Base-by-base conservation (phyloP, 1,284 basidiomycete species). In the Schizophyllum commune region DNA sequence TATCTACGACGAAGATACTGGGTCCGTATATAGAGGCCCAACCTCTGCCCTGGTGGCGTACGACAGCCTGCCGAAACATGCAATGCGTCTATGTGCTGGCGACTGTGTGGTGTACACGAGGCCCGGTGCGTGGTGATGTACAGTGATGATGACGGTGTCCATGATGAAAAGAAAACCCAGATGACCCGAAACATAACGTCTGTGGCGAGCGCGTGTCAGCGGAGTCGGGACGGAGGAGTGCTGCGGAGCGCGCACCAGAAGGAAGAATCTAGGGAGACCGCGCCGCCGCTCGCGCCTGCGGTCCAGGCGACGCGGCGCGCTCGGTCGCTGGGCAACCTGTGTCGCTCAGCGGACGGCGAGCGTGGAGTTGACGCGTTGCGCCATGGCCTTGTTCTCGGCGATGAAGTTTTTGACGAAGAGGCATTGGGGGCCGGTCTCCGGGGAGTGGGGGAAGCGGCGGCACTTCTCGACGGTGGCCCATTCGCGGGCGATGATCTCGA, bases 381-480 rank as follows among this genome's bases (percentile, higher is more conserved):
- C 39, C 39, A 47, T 47, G 17, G 39, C 39, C 39, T 47, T 47
- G 39, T 61, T 61, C 62, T 65, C 57, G 58, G 65, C 59, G n/a
- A 71, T 69, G 64, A 79, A 88, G 67, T 79, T 80, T 68, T 76
- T 77, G 47, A 91, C 88, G 68, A 83, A 91, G 67, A 89, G 84
- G 68, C 83, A 85, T 71, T 90, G 88, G 1, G 85, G 78, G 11
- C 87, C 87, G 0, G 88, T 91, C 75, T 91, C 88, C n/a, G 89
- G 88, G 66, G 84, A 86, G 68, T 84, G 79, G 1, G 87, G 87
- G 72, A 83, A 90, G 6, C 86, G 78, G 60, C 79, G 83, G 75
- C 80, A 88, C 75, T 91, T 91, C 72, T 87, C 88, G 56, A 91
- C 88, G 3, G 77, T 80, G 68, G 81, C 79, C 89, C 89, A 91